A percentile compares a stretch with the other conserved stretches of the same genome.
phyloP scores from a whole-genome alignment of 2,329 filamentous ascomycete species.

The Venturia carpophila region DNA sequence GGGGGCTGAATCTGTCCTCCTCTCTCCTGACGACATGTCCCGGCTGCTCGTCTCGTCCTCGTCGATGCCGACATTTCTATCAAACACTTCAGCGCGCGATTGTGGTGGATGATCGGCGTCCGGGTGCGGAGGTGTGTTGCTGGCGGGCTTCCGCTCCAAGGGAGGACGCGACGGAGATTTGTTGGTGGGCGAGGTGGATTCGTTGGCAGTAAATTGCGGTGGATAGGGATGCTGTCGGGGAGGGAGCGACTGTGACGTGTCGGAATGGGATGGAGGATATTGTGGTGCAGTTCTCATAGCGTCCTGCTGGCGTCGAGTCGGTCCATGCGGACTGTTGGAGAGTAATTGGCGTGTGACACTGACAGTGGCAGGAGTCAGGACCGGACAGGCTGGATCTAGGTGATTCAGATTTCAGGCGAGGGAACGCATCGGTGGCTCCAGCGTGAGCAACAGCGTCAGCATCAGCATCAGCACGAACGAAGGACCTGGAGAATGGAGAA shows the following conservation, averaged over 20 bases:
- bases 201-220: neutral
- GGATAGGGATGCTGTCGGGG: neutral
- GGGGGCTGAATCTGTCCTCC: neutral
- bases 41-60: slow-evolving; percentile 2
- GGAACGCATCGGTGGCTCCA: neutral
- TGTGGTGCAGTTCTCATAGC: slow-evolving; percentile 8
- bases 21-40: slow-evolving; percentile 1
- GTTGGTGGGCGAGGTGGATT: too few species aligned
- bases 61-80: neutral
- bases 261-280: neutral
- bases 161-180: neutral
- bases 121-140: neutral
- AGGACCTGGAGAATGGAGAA: neutral
- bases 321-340: neutral
- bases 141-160: neutral
- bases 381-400: too few species aligned
- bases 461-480: too few species aligned
- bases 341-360: neutral
- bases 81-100: neutral
- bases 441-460: too few species aligned
- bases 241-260: slow-evolving; percentile 2
- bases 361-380: neutral
- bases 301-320: slow-evolving; percentile 1
- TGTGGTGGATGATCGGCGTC: neutral
- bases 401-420: neutral